Base-by-base conservation (phyloP, 352 stramenopile species). In the Phytophthora agathidicida region DNA sequence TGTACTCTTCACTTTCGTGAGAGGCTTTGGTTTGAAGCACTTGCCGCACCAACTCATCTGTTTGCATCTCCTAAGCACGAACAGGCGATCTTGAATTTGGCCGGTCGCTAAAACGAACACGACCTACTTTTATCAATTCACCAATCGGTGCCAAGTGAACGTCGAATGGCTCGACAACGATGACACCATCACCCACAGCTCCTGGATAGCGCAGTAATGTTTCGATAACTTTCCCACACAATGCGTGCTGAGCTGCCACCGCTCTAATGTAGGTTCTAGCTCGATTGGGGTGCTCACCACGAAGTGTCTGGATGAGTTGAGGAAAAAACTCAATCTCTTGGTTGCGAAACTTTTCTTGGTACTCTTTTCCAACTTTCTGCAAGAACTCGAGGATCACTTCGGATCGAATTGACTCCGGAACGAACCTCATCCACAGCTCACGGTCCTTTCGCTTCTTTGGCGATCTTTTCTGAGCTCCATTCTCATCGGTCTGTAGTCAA, bases 291-390 rank as follows among this genome's bases (percentile, higher is more conserved):
- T 85, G 68, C 37, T 89, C 77, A 7, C 74, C 74, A 10, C 80
- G 72, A 3, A 89, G 35, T 3, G 77, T 83, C 44, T 89, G 75
- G 0, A 89, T 65, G 3, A 89, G 49, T 30, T 89, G 80, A 27
- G 77, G 80, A 23, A 86, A 83, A n/a, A 87, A 68, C 11, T 89
- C 79, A 24, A 65, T 66, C 65, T 89, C 77, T 67, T 87, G 80
- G 13, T 70, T 57, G 1, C 77, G 75, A 47, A 87, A 89, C 11
- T 38, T 45, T 7, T 41, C 35, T 13, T 33, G 39, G 37, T 67
- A 87, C 13, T 80, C 75, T 1, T 46, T 48, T 49, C 86, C 73
- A 36, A 68, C 57, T 42, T 76, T 65, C 7, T 58, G 48, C 13
- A 89, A 27, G 22, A 75, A 84, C 30, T 73, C 67, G 13, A 60